phyloP scores from a whole-genome alignment of 495 filamentous ascomycete species.

The Xylaria venustula region DNA sequence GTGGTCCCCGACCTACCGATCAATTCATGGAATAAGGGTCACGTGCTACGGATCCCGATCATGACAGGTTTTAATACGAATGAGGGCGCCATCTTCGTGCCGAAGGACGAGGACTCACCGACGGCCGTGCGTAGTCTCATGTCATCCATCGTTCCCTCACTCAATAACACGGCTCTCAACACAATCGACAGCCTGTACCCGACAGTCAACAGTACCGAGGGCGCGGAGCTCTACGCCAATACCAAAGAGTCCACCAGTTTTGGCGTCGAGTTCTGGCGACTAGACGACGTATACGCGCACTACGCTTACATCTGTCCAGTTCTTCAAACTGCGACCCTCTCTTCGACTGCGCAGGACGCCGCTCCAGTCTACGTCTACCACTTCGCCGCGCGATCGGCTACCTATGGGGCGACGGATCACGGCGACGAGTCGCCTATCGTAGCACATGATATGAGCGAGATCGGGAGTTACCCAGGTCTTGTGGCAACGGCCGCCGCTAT shows the following conservation, averaged over 20 bases:
- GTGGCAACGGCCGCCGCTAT: conserved; percentile 50
- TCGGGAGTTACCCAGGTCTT: conserved; percentile 42
- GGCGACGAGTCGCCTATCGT: conserved; percentile 58
- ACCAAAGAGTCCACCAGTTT: conserved; percentile 34
- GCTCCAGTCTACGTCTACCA: conserved; percentile 57
- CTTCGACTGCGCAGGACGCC: conserved; percentile 30
- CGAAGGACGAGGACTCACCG: conserved; percentile 39
- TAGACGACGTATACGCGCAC: conserved; percentile 63
- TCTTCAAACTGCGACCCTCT: conserved; percentile 56
- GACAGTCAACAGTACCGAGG: conserved; percentile 41
- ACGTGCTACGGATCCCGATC: conserved; percentile 58
- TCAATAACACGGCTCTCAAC: conserved; percentile 46
- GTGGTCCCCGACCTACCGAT: conserved; percentile 57
- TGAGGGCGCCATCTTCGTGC: conserved; percentile 62
- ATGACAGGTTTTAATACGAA: conserved; percentile 66
- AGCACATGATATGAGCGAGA: conserved; percentile 47
- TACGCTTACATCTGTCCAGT: conserved; percentile 69
- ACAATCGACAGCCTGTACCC: conserved; percentile 57
- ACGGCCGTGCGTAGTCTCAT: conserved; percentile 56
- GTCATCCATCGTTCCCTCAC: conserved; percentile 51
- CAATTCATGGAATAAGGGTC: conserved; percentile 50
- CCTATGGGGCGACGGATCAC: conserved; percentile 55
- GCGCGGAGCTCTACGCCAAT: conserved; percentile 19
- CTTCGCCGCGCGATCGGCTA: conserved; percentile 52
- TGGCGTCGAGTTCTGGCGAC: conserved; percentile 56